Evolutionary conservation across 2,329 filamentous ascomycete genomes (phyloP).

Genomic region (Amylocarpus encephaloides): DNA sequence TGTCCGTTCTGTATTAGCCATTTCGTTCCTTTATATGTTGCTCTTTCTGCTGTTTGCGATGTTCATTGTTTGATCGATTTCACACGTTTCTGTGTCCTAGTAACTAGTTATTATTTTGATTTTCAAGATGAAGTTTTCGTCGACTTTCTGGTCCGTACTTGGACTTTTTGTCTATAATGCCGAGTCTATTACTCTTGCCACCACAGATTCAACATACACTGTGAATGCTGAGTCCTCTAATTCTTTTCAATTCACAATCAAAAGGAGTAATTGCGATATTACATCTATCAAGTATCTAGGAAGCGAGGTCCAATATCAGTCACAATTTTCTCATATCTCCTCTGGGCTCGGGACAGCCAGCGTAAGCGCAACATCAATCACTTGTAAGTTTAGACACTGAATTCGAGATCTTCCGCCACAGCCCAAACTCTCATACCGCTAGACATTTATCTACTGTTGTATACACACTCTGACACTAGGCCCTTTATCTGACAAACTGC

Average conservation of each 20-base stretch:
- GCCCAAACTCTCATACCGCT: too few relatives aligned
- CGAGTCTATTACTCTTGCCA: constrained; percentile 38
- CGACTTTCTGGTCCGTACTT: constrained; percentile 1
- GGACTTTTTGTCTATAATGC: constrained; percentile 27
- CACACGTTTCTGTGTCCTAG: too few relatives aligned
- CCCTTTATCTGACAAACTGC: background rate
- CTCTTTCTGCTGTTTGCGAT: background rate
- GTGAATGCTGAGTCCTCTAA: constrained; percentile 45
- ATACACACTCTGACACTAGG: background rate
- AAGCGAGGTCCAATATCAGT: constrained; percentile 49
- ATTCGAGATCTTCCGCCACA: too few relatives aligned
- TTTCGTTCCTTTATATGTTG: background rate
- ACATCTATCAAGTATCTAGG: constrained; percentile 56
- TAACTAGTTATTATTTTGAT: background rate
- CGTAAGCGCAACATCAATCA: constrained; percentile 35
- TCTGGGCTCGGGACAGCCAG: constrained; percentile 54
- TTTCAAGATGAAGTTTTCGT: constrained; percentile 12
- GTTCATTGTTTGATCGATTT: background rate
- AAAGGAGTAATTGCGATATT: constrained; percentile 53
- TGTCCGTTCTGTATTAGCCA: too few relatives aligned
- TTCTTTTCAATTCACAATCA: constrained; percentile 45
- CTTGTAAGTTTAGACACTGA: constrained; percentile 5
- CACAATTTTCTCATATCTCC: constrained; percentile 48
- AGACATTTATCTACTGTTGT: background rate
- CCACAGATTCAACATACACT: constrained; percentile 37